Evolutionary conservation across 2,329 filamentous ascomycete genomes (phyloP).

Genomic region (Trichoderma cornu-damae): DNA sequence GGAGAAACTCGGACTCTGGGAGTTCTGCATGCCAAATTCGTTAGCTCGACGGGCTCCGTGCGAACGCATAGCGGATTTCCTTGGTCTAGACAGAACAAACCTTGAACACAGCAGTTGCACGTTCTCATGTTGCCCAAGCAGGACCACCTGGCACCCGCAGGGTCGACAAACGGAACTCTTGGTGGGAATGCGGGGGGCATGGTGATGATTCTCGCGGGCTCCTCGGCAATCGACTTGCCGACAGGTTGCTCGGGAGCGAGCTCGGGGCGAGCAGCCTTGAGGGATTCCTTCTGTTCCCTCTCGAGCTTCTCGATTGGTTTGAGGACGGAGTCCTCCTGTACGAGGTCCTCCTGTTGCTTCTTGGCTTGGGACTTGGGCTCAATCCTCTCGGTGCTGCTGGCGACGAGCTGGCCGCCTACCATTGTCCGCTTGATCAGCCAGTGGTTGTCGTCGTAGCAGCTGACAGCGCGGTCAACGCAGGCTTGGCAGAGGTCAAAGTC

Average conservation of each 20-base stretch:
- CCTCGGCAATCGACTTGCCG: not conserved
- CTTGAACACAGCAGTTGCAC: conserved; percentile 59
- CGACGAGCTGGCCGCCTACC: conserved; percentile 70
- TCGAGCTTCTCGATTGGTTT: not conserved
- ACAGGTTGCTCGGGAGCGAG: conserved; percentile 8
- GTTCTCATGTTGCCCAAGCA: conserved; percentile 49
- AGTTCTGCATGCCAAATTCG: conserved; percentile 46
- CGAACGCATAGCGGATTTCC: not conserved
- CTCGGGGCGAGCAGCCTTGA: conserved; percentile 11
- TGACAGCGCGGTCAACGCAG: conserved; percentile 70
- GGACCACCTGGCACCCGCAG: conserved; percentile 22
- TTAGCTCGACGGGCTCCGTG: conserved; percentile 30
- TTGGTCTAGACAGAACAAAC: conserved; percentile 22
- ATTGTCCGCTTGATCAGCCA: conserved; percentile 93
- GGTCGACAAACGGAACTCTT: conserved; percentile 22
- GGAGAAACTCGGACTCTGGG: conserved; percentile 73
- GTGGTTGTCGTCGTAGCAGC: conserved; percentile 74
- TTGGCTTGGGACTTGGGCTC: conserved; percentile 54
- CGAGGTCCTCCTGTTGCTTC: conserved; percentile 20
- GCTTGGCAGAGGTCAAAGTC: conserved; percentile 88
- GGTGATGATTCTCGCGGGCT: not conserved
- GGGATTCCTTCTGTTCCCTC: not conserved
- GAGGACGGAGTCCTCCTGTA: conserved; percentile 24
- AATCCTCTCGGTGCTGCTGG: conserved; percentile 79
- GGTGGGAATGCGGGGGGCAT: conserved; percentile 16